Evolutionary conservation across 2,329 filamentous ascomycete species (phyloP), one percentile per base, ranked within the genome.

Genomic region (Colletotrichum trifolii): DNA sequence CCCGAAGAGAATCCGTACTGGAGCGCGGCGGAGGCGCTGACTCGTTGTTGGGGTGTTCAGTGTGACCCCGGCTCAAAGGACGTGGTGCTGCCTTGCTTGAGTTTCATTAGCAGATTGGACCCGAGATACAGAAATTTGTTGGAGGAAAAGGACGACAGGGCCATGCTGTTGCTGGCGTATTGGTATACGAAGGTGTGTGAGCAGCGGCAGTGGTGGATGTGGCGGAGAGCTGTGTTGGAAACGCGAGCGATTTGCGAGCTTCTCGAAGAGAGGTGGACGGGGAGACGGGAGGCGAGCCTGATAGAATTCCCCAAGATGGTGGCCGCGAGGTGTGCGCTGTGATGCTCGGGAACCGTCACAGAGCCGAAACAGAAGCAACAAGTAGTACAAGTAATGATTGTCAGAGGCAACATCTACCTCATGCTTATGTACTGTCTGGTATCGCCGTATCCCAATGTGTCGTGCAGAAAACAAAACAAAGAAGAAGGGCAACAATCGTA

Each of bases 81-180:
- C 33, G 38, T 17, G 34, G 71, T 82, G 15, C 50, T 84, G 9
- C 73, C 75, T 17, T 86, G 83, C 66, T 72, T 87, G 6, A 70
- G 75, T 1, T 86, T 87, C 69, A 68, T 86, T 38, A 75, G 76
- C 9, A 75, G 79, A 50, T 77, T 87, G 52, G 76, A 80, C 15
- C 71, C 77, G 0, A 74, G 75, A 0, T 87, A 81, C 68, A 76
- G 78, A 11, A 54, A 52, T 0, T 66, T 88, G n/a, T 69, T 89
- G 1, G 73, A 80, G 49, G 42, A 67, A 0, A 88, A 85, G 65
- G 86, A 89, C 48, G 74, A 82, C 1, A 76, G 80, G 35, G 86
- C 86, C 0, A 70, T 89, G 65, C 71, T 88, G 10, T 69, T 89
- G 40, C 72, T 89, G n/a, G 78, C 81, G 0, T 85, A 83, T 73